Evolutionary conservation across 306 rosid species (phyloP), one percentile per base, ranked within the genome.

Genomic region (Echinosophora koreensis): DNA sequence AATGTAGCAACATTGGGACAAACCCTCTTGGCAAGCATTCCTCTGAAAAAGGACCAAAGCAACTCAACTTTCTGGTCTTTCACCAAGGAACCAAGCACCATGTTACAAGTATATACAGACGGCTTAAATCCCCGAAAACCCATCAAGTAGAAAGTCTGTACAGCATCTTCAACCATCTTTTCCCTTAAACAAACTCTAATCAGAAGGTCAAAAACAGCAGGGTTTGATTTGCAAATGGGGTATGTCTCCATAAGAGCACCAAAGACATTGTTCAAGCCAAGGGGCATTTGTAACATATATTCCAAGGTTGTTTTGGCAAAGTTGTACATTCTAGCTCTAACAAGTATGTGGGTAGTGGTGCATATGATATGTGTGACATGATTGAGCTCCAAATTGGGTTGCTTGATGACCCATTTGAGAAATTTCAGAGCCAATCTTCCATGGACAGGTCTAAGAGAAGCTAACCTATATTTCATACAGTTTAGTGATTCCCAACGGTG

Each of bases 401-500:
- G 93, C 60, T 75, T 75, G 52, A 82, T 80, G 61, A 89, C 76
- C 95, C 97, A 87, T 56, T 88, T 88, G 84, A 92, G 89, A 72
- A 89, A 89, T 79, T 88, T 92, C 85, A 88, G 50, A 41, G 91
- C 91, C 44, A 92, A 80, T 80, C 83, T 84, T 80, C 97, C 97
- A 73, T 92, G 97, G 4, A 92, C 84, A 52, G 95, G 97, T 74
- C 95, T 86, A n/a, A 92, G 91, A 46, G 97, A 78, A 78, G 89
- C 82, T 54, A 88, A 69, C 72, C 80, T 85, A 69, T 92, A 92
- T 28, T 75, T 88, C 97, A 92, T 92, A 71, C 81, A 83, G 79
- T 89, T 92, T 56, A 92, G 85, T 17, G 94, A 92, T 74, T 86
- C 91, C 97, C 97, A 89, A 54, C 95, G 91, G 85, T 87, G 88